These are phyloP conservation scores for thale cress (Arabidopsis thaliana) DNA, from an alignment of 345 rosid species.

Conservation along the genomic window TAIR10.1 NC_003071.7:7848501-7849000, in stretches of 20 bases:
- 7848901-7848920: conserved; percentile 58
- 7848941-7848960: conserved; percentile 54
- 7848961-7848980: conserved; percentile 73
- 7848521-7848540: conserved; percentile 22
- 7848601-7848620: conserved; percentile 88
- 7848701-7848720: conserved; percentile 34
- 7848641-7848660: conserved; percentile 39
- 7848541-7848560: conserved; percentile 32
- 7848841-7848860: conserved; percentile 55
- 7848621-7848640: conserved; percentile 80
- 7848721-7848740: conserved; percentile 31
- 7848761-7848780: conserved; percentile 61
- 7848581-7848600: conserved; percentile 80
- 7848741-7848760: conserved; percentile 43
- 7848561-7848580: conserved; percentile 49
- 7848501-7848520: conserved; percentile 32
- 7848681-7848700: conserved; percentile 35
- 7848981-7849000: conserved; percentile 69
- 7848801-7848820: conserved; percentile 79
- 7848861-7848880: conserved; percentile 76
- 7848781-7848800: conserved; percentile 84
- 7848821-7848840: conserved; percentile 55
- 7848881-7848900: conserved; percentile 48
- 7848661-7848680: conserved; percentile 23
- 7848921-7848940: conserved; percentile 60